These are phyloP conservation scores for Sedum album DNA, from an alignment of 164 flowering plant species.

Conservation along the genomic window DNA sequence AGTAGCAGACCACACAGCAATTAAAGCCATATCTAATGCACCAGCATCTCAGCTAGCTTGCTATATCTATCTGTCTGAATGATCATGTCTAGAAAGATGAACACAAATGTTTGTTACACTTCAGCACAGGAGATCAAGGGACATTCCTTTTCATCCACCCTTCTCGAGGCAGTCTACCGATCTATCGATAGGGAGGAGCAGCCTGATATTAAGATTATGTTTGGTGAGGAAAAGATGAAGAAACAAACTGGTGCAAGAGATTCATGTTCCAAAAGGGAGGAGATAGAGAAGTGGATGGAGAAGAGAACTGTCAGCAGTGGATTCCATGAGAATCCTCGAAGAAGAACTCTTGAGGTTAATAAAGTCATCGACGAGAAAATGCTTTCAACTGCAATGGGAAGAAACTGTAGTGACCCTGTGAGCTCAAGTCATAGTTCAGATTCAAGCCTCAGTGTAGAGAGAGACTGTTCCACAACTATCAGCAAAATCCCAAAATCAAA, in stretches of 20 bases:
- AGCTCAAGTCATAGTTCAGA: background rate
- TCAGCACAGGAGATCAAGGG: background rate
- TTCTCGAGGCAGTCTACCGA: conserved; percentile 6
- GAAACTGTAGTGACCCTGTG: background rate
- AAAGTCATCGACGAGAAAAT: background rate
- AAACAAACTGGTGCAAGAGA: conserved; percentile 2
- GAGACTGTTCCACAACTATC: background rate
- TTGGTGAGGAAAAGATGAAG: background rate
- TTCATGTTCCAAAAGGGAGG: background rate
- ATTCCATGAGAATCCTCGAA: background rate
- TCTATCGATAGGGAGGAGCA: background rate
- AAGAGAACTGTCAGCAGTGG: background rate
- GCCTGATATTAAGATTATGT: background rate
- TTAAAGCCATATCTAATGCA: too few relatives aligned
- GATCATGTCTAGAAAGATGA: background rate
- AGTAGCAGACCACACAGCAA: conserved; percentile 2
- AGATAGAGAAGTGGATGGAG: conserved; percentile 7
- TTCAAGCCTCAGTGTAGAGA: background rate
- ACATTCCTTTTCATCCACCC: background rate
- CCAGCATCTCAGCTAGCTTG: too few relatives aligned
- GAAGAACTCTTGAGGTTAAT: background rate
- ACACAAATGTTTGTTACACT: background rate
- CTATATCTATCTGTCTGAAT: background rate
- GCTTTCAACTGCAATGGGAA: background rate
- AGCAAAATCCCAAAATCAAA: conserved; percentile 1